phyloP scores from a whole-genome alignment of 2,329 filamentous ascomycete genomes.

The Pseudocercospora fuligena region DNA sequence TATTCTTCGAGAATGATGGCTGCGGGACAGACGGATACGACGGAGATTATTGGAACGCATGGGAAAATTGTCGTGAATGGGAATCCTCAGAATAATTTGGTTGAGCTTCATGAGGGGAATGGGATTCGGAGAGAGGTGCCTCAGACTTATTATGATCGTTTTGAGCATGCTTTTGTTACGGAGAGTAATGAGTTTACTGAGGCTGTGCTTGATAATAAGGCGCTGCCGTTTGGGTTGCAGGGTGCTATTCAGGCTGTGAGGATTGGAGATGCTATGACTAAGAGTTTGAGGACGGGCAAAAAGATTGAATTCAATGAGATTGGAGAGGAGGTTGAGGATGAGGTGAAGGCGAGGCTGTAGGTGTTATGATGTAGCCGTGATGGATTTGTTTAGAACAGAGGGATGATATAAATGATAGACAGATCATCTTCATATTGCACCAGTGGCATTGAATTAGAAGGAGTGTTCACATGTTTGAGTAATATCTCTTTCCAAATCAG shows the following conservation, averaged over 20 bases:
- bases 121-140: conserved; percentile 66
- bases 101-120: conserved; percentile 59
- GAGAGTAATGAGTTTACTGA: conserved; percentile 69
- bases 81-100: conserved; percentile 60
- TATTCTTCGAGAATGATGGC: conserved; percentile 70
- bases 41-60: conserved; percentile 69
- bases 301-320: conserved; percentile 62
- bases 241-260: conserved; percentile 64
- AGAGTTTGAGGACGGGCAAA: conserved; percentile 49
- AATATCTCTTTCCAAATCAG: too few relatives aligned
- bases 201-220: conserved; percentile 60
- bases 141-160: conserved; percentile 65
- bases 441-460: not conserved
- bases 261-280: conserved; percentile 61
- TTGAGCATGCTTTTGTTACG: conserved; percentile 66
- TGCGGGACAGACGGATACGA: conserved; percentile 68
- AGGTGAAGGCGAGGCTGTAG: conserved; percentile 26
- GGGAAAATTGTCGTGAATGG: conserved; percentile 67
- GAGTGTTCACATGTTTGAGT: not conserved
- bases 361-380: not conserved
- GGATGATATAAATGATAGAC: not conserved
- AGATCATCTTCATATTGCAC: not conserved
- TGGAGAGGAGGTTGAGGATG: conserved; percentile 33
- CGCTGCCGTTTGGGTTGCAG: conserved; percentile 60
- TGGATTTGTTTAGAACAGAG: not conserved